Base-by-base conservation (phyloP, 129 eudicot genomes). In the Flaveria brownii region DNA sequence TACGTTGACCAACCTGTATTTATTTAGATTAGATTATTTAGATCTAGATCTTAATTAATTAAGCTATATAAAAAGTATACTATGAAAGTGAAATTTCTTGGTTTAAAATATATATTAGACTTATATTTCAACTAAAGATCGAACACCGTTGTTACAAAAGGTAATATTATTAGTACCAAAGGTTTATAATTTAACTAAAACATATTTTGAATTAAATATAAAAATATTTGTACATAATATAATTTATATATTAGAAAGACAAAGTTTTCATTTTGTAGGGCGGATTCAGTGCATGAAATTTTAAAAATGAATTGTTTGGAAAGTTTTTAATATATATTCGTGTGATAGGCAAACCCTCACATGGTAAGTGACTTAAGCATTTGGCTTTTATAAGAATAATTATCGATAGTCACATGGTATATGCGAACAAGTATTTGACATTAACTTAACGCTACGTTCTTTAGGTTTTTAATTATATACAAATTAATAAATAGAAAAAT, bases 201-300 rank as follows among this genome's bases (percentile, higher is more conserved):
- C 39, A 33, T 33, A 33, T 33, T 33, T 4, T 33, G 39, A 33
- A 33, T 33, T 33, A 33, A 33, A 4, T 36, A 36, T 36, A 36
- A 36, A 36, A 0, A 36, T 36, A 0, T 36, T 0, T 5, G 41
- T 36, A 36, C 6, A 36, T 36, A 36, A 5, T 36, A 33, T 33
- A 36, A 36, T 5, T 36, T 36, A 36, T 36, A 36, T 36, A 23
- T 61, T 16, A 26, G 10, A 75, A 30, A 25, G 78, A 74, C 71
- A 74, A 45, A 22, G 36, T 62, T 62, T 74, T 47, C 30, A 75
- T 75, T 62, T 61, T 75, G 62, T 62, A 75, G 71, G 49, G 62
- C 68, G 20, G 79, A 28, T 75, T 62, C 71, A 75, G 8, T 62
- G 71, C 50, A 75, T 75, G 71, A 18, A 46, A 22, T 9, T 61